phyloP scores from a whole-genome alignment of 257 asterid genomes.

The Echites panduratus region DNA sequence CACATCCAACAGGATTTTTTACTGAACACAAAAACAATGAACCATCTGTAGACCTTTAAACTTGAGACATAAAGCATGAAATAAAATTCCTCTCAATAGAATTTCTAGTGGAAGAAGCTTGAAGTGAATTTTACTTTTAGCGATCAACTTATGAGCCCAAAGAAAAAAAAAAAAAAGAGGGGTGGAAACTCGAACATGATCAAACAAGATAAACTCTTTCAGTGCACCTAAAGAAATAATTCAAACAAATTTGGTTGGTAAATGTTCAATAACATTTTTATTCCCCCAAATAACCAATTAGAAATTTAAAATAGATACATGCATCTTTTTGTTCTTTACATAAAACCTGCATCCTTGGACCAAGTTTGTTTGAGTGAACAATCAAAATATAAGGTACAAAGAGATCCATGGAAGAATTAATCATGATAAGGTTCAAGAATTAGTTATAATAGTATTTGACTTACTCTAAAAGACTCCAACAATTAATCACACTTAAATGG shows the following conservation, averaged over 20 bases:
- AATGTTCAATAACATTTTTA: neutral
- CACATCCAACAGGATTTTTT: neutral
- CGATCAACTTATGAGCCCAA: neutral
- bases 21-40: neutral
- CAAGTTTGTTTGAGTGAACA: too few species aligned
- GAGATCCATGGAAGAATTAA: neutral
- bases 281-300: neutral
- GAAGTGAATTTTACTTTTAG: neutral
- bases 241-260: neutral
- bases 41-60: neutral
- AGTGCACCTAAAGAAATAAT: neutral
- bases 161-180: neutral
- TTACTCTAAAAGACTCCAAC: neutral
- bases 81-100: neutral
- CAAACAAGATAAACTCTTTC: neutral
- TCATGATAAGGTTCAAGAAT: neutral
- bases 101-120: neutral
- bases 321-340: neutral
- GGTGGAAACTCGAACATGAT: neutral
- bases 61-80: neutral
- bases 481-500: neutral
- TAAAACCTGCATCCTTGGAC: neutral
- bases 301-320: neutral
- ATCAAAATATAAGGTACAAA: neutral
- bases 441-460: neutral